Evolutionary conservation across 805 yeast genomes (phyloP), one percentile per base, ranked within the genome.

Genomic region (Nakazawaea molendinolei): DNA sequence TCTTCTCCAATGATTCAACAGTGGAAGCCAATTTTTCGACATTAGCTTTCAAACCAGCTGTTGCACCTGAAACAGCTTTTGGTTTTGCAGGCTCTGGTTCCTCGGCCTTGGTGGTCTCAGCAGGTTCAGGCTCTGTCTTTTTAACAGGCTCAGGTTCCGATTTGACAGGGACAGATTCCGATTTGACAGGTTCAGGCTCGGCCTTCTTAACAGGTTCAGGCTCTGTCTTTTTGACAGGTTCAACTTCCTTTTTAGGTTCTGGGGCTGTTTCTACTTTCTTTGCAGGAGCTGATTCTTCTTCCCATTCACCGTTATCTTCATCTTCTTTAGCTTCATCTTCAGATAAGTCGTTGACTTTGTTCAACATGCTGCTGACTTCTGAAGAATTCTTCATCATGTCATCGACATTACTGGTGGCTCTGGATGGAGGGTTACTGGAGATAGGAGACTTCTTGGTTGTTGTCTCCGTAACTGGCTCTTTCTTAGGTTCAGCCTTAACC

Each of bases 11-110:
- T 20, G 67, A 61, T 3, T 63, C 60, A 15, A 80, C 86, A 23
- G 84, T 56, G 2, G 60, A 40, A 5, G 82, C 74, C 37, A 84
- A 62, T 44, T 71, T 79, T 44, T 80, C 90, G 22, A 83, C 79
- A 1, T 86, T 76, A 8, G 74, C 80, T 49, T 80, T 80, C 41
- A 84, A 64, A 1, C 87, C 82, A 22, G 82, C 68, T 14, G 84
- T 74, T 19, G 69, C 66, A 20, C 63, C 53, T 13, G 59, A 50
- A 15, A 41, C 44, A n/a, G n/a, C n/a, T 31, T 47, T 35, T 7
- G 41, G 20, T 14, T 56, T 29, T 13, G 46, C 39, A 4, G 44
- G 31, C 10, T 48, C 16, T 12, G 47, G n/a, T 4, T 47, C 13
- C 5, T 36, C 23, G 16, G 43, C 41, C 27, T 28, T 23, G 9